Base-by-base conservation (phyloP, 257 asterid species). In the Agastache rugosa region DNA sequence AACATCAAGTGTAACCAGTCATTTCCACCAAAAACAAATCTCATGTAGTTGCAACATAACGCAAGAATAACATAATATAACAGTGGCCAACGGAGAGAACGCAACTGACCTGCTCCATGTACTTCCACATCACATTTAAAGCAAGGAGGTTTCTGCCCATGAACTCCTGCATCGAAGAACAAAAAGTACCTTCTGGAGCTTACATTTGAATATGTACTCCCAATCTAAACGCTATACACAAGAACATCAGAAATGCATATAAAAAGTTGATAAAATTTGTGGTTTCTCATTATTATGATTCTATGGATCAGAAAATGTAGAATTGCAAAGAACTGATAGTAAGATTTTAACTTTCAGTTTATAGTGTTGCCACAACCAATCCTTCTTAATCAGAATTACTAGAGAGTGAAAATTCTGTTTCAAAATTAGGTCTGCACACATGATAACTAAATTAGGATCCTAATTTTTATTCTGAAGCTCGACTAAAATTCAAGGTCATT, bases 101-200 rank as follows among this genome's bases (percentile, higher is more conserved):
- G 31, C 51, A 55, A 73, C 78, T 76, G 56, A 94, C 99, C 96
- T 94, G 97, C 85, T 94, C 99, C 93, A 83, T 85, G 81, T 94
- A 94, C 79, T 94, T 94, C 99, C 99, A 94, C 99, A 94, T 94
- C 45, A 94, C 99, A 78, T 94, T 94, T 81, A 94, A 51, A 17
- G 99, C 99, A 6, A 94, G 97, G 73, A 94, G 96, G 80, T 94
- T 94, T 80, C 88, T 85, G 35, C 99, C 99, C 99, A 94, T 92
- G 90, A 94, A 94, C 82, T 94, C 99, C 97, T 94, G 86, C 84
- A 80, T 59, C 23, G 56, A 35, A 61, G 62, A 55, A 56, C 54
- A 47, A 14, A 51, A 73, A 61, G 31, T 45, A 59, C 61, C 74
- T 51, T 75, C 58, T 25, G 22, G 4, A 51, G 47, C 37, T 34